These are phyloP conservation scores for Phytophthora nicotianae DNA, from an alignment of 352 stramenopile species.

Conservation along the genomic window DNA sequence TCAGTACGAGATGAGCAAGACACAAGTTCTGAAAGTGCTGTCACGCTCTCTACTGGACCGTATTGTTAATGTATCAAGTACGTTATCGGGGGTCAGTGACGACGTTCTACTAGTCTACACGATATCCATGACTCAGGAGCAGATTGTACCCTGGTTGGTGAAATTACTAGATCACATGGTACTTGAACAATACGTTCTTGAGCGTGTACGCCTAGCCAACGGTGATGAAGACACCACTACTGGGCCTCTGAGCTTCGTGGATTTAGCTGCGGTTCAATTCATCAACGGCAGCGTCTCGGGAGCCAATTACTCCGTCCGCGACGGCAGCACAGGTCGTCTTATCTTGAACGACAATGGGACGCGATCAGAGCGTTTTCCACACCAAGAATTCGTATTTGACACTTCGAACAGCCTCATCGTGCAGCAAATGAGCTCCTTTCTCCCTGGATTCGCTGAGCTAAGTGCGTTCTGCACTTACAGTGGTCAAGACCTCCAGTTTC, in stretches of 20 bases:
- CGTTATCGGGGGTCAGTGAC: slow-evolving; percentile 7
- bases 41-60: slow-evolving; percentile 13
- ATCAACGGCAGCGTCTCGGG: slow-evolving; percentile 42
- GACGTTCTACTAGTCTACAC: slow-evolving; percentile 7
- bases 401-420: not conserved
- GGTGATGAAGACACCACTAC: slow-evolving; percentile 3
- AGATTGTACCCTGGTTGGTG: slow-evolving; percentile 49
- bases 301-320: slow-evolving; percentile 32
- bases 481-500: slow-evolving; percentile 31
- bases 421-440: slow-evolving; percentile 17
- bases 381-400: slow-evolving; percentile 37
- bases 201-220: slow-evolving; percentile 23
- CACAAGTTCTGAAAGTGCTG: slow-evolving; percentile 15
- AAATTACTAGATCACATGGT: slow-evolving; percentile 44
- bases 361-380: slow-evolving; percentile 47
- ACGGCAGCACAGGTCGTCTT: slow-evolving; percentile 3
- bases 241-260: slow-evolving; percentile 18
- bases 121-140: slow-evolving; percentile 30
- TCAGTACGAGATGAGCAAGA: slow-evolving; percentile 4
- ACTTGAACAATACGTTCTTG: slow-evolving; percentile 42
- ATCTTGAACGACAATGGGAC: slow-evolving; percentile 38
- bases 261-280: slow-evolving; percentile 55
- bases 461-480: slow-evolving; percentile 48
- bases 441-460: slow-evolving; percentile 49
- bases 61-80: slow-evolving; percentile 10